A percentile compares a stretch with the other conserved stretches of the same genome.
Evolutionary conservation across 176 grass and related monocot genomes (phyloP).

Genomic region (Aegilops speltoides): DNA sequence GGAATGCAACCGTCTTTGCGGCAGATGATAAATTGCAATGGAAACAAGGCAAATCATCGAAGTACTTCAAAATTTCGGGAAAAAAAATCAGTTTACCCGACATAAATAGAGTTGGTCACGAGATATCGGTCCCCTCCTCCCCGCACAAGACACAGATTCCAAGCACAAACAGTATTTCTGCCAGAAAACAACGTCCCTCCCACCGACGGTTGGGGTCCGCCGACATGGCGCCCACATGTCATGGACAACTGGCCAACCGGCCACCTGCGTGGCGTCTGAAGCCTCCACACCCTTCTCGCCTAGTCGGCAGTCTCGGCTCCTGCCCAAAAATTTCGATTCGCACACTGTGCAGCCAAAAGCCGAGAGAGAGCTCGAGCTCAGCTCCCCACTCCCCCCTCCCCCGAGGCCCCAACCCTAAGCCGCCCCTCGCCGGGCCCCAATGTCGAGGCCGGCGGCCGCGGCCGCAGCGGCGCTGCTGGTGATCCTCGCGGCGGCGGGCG

Average conservation of each 20-base stretch:
- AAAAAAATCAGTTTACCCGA: not conserved
- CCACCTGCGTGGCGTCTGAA: not conserved
- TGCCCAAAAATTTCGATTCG: not conserved
- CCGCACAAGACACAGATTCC: slow-evolving; percentile 18
- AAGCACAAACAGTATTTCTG: not conserved
- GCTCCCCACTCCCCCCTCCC: not conserved
- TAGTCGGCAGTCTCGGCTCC: too few species aligned
- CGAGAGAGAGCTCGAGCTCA: not conserved
- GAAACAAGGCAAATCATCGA: not conserved
- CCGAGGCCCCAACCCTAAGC: slow-evolving; percentile 37
- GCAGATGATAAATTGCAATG: not conserved
- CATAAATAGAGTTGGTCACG: slow-evolving; percentile 6
- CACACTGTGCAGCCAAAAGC: not conserved
- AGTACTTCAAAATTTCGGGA: too few species aligned
- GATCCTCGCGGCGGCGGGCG: not conserved
- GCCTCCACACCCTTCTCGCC: not conserved
- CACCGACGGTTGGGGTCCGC: not conserved
- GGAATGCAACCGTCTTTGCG: too few species aligned
- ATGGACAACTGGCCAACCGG: not conserved
- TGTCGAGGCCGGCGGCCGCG: slow-evolving; percentile 3
- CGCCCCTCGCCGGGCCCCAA: not conserved
- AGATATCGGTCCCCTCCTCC: slow-evolving; percentile 20
- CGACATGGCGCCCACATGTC: not conserved
- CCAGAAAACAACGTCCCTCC: not conserved
- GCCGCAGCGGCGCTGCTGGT: not conserved